Evolutionary conservation across 495 filamentous ascomycete genomes (phyloP).

Genomic region (Cercophora newfieldiana): DNA sequence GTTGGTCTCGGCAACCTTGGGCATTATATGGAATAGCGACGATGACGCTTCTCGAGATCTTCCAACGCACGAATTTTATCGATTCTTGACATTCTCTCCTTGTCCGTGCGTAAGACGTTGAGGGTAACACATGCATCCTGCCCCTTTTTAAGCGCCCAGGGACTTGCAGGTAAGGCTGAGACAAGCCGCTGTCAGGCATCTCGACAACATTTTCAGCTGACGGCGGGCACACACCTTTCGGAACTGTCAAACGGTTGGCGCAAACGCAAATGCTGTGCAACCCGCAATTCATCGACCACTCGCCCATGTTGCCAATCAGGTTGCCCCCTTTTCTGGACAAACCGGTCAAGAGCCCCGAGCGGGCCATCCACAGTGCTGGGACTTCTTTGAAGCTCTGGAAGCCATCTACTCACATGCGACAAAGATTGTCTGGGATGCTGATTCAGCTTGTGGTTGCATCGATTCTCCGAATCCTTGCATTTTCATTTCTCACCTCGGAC

Average conservation of each 20-base stretch:
- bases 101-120: background rate
- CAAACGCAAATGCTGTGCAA: background rate
- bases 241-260: background rate
- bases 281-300: background rate
- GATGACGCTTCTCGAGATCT: background rate
- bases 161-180: background rate
- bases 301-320: background rate
- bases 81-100: background rate
- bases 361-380: background rate
- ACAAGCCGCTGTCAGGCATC: background rate
- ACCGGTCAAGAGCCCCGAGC: background rate
- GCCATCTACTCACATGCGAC: background rate
- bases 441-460: background rate
- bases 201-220: background rate
- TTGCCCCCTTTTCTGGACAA: background rate
- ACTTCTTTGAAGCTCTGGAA: background rate
- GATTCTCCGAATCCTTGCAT: too few species aligned
- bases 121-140: background rate
- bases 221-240: background rate
- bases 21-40: background rate
- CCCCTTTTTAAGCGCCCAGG: background rate
- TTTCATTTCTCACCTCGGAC: too few species aligned
- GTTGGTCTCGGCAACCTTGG: background rate
- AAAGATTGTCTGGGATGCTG: background rate
- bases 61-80: background rate